Base-by-base conservation (phyloP, 208 protist genomes). In the Leptomonas seymouri region DNA sequence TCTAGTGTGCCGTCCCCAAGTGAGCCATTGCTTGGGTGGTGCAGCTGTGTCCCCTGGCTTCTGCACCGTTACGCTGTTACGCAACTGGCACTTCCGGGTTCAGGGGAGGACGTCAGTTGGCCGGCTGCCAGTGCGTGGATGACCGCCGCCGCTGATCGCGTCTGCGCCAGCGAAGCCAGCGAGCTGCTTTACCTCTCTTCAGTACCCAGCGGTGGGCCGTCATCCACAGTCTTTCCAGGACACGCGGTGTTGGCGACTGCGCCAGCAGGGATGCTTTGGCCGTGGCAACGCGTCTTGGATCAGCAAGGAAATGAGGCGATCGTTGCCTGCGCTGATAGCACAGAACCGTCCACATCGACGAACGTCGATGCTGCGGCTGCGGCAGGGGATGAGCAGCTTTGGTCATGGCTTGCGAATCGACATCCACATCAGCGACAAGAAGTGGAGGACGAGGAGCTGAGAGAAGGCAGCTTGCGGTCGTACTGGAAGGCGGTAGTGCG, bases 11-110 rank as follows among this genome's bases (percentile, higher is more conserved):
- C 21, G 2, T 39, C 42, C 12, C 3, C 57, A 1, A 53, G 56
- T 45, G 56, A 11, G 21, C 18, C 48, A n/a, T n/a, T 42, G 44
- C n/a, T 39, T 36, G 4, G 5, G 8, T 76, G 71, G 71, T 48
- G 57, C 41, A 76, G 71, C 23, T 76, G 71, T 44, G 63, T 71
- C 50, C 71, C 71, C 39, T 76, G 71, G 71, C 63, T 76, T 25
- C 63, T 76, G 56, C 55, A 70, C 57, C 48, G 62, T 25, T 76
- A 71, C 57, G 51, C 46, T 3, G 58, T 49, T 0, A 28, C 67
- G n/a, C 31, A 58, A 15, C 21, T 55, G 16, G 9, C 25, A 3
- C 36, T 0, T 2, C 3, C 12, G 0, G 20, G 5, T 1, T 4
- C 34, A 23, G 2, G 2, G n/a, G 20, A 31, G 1, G 7, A 57